Conservation (phyloP, 805 yeast species). For the Metschnikowia vanudenii region DNA sequence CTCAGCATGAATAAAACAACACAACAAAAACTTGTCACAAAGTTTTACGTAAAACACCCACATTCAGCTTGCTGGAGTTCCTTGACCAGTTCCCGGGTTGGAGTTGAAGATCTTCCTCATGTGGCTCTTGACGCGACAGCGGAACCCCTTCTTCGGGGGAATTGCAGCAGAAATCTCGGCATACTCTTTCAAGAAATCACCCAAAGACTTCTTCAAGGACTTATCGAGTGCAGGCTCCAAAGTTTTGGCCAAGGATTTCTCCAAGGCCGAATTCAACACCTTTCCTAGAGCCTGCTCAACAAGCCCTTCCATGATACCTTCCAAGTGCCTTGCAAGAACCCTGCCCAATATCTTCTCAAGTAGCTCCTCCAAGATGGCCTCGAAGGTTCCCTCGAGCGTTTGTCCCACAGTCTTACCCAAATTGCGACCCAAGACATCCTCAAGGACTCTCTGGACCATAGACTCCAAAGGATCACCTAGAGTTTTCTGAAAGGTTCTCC, state of each 20-base stretch:
- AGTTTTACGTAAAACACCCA: no score
- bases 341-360: constrained; percentile 8
- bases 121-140: not conserved
- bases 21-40: no score
- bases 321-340: constrained; percentile 7
- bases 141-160: not conserved
- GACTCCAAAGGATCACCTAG: constrained; percentile 5
- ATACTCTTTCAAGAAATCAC: not conserved
- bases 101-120: no score
- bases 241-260: constrained; percentile 1
- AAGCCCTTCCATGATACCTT: constrained; percentile 9
- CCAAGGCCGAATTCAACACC: constrained; percentile 5
- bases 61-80: not conserved
- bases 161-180: not conserved
- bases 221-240: constrained; percentile 2
- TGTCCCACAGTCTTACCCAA: constrained; percentile 4
- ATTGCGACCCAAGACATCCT: constrained; percentile 3
- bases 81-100: not conserved
- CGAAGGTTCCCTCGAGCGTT: constrained; percentile 1
- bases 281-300: constrained; percentile 8
- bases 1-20: no score
- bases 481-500: constrained; percentile 1
- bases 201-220: not conserved
- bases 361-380: constrained; percentile 3
- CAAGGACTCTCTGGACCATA: constrained; percentile 4